Evolutionary conservation across 2,329 filamentous ascomycete species (phyloP).

Genomic region (Nannizziopsis arthrosporioides): DNA sequence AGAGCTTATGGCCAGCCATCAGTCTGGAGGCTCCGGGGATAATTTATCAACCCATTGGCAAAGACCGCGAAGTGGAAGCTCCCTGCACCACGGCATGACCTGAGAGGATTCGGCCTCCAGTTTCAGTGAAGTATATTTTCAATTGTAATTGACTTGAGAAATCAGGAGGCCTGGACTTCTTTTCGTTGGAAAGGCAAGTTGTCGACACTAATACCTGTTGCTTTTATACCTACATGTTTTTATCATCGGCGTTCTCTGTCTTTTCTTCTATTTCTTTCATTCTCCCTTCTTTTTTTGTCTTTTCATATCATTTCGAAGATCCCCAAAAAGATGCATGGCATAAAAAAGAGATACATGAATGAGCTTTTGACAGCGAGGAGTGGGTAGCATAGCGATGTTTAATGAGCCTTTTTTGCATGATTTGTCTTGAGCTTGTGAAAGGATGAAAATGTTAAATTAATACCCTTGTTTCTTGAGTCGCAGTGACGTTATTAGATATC

Average conservation of each 20-base stretch:
- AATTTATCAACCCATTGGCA: not conserved
- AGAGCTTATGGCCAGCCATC: not conserved
- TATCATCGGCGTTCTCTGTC: not conserved
- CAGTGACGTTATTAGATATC: no score
- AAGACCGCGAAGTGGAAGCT: slow-evolving; percentile 16
- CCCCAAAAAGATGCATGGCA: not conserved
- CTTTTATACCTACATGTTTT: not conserved
- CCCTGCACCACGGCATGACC: slow-evolving; percentile 20
- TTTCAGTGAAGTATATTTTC: slow-evolving; percentile 6
- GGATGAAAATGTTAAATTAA: no score
- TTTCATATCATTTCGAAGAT: no score
- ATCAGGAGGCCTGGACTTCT: not conserved
- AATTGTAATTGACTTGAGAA: not conserved
- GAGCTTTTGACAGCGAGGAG: not conserved
- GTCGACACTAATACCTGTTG: not conserved
- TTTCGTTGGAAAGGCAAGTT: not conserved
- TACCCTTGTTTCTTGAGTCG: no score
- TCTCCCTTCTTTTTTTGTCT: not conserved
- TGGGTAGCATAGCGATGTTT: not conserved
- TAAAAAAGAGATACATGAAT: not conserved
- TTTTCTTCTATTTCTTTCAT: not conserved
- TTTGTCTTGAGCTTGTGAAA: no score
- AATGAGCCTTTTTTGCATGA: no score
- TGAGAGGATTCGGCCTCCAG: slow-evolving; percentile 18
- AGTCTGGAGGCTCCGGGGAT: not conserved